Base-by-base conservation (phyloP, 306 rosid genomes). In the Sesbania bispinosa region DNA sequence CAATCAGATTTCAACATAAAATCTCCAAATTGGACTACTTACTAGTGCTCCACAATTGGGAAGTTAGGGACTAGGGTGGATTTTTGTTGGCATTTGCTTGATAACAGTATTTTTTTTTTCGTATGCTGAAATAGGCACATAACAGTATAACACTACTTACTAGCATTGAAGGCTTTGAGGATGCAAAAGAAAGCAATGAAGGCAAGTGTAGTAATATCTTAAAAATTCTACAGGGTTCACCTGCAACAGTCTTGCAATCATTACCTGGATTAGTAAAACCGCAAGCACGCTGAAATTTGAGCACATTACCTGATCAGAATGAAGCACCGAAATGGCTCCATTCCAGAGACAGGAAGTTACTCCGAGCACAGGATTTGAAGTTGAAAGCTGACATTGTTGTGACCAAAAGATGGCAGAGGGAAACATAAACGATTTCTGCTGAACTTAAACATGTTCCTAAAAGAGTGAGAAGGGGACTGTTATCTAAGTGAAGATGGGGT, bases 201-300 rank as follows among this genome's bases (percentile, higher is more conserved):
- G 36, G 30, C 2, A 15, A 48, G 14, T 13, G 21, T 80, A 62
- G 39, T 1, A 7, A 80, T 52, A 67, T 20, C 85, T 92, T 7
- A 86, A 85, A 74, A 88, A 80, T 29, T 83, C 92, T 1, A 86
- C 88, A 20, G 90, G 89, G 35, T 30, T 73, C 11, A 87, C 94
- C 0, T 87, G 98, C 74, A 92, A 92, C 43, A 85, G 94, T 47
- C 92, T 92, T 4, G 96, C 98, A 51, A 89, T 92, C 14, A 70
- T 83, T 26, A 79, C 92, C 0, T 92, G 85, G 85, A 73, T 92
- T 2, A 36, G 61, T 60, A 75, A 64, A 8, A 81, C 64, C 7
- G 20, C 72, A 73, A 77, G 16, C 33, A 48, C 82, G 0, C 16
- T 81, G 30, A 71, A 71, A 60, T 35, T 71, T 77, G 18, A 71